Evolutionary conservation across 352 stramenopile species (phyloP), one percentile per base, ranked within the genome.

Genomic region (Chrysophaeum taylorii): DNA sequence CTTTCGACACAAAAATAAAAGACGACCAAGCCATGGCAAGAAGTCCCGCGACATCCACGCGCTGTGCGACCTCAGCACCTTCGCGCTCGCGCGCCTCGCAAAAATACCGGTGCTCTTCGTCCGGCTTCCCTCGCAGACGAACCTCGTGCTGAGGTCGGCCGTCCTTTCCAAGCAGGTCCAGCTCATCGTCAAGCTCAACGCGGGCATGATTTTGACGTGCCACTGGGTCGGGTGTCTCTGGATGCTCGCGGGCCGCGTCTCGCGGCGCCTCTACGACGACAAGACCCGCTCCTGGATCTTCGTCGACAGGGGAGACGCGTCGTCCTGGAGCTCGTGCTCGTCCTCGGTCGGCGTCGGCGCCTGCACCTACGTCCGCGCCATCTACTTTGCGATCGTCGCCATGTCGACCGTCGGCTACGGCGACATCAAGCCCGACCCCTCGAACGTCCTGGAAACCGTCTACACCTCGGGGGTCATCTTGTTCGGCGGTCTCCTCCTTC

Each of bases 361-460:
- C 33, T 66, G 57, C 57, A 33, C 35, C 2, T 84, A 84, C 71
- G 64, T 84, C 2, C 71, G 78, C 27, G 75, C 72, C 2, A 45
- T 82, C 31, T 84, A 84, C 54, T 84, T 74, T 71, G 77, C 78
- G 1, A 78, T 83, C 54, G 76, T 83, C 41, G 74, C 61, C 53
- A 80, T 80, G 70, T 77, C 71, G 62, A 83, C 78, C 54, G 75
- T 82, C 54, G 75, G 76, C 4, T 82, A 82, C 62, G 78, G 78
- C 16, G 78, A 84, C 52, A 84, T 84, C 23, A 27, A 33, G 33
- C 57, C 57, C 5, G 45, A 79, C 23, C 73, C 76, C 31, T 71
- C 48, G 38, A 84, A 82, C 61, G 74, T 78, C 21, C 70, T 81
- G 1, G 78, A 84, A 64, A 82, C 71, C 36, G 70, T 68, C 5